These are phyloP conservation scores for Chlorella variabilis DNA, from an alignment of 163 green algal genomes.

Conservation along the genomic window DNA sequence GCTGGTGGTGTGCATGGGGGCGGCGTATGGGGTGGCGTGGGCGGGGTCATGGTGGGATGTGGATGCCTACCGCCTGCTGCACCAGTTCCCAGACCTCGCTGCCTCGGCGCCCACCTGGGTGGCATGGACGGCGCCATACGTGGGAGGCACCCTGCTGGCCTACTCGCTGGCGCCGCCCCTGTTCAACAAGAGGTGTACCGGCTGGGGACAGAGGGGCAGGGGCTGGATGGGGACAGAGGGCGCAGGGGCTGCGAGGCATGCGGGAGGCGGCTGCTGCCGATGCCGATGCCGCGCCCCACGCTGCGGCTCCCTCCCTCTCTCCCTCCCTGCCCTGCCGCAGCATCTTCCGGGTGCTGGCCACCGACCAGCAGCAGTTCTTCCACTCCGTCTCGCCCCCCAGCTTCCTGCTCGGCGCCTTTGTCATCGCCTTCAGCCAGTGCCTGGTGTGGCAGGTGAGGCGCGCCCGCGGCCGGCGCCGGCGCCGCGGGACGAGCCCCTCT, in stretches of 20 bases:
- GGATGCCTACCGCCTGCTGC: conserved; percentile 25
- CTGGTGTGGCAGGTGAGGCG: conserved; percentile 7
- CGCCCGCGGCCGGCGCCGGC: too few species aligned
- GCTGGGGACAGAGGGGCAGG: too few species aligned
- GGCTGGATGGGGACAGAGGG: too few species aligned
- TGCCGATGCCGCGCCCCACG: too few species aligned
- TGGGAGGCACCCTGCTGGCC: neutral
- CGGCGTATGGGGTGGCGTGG: neutral
- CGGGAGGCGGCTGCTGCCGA: too few species aligned
- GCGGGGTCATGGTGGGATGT: neutral
- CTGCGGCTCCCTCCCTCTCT: neutral
- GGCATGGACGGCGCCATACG: conserved; percentile 18
- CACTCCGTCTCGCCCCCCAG: neutral
- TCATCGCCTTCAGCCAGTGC: conserved; percentile 15
- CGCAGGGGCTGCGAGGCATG: neutral
- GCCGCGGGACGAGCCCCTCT: too few species aligned
- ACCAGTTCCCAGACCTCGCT: neutral
- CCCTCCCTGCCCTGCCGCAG: neutral
- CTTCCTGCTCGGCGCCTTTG: neutral
- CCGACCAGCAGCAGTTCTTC: conserved; percentile 19
- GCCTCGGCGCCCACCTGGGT: neutral
- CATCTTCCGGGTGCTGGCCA: neutral
- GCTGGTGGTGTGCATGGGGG: neutral
- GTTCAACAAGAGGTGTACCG: conserved; percentile 31
- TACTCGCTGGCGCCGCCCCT: neutral